Evolutionary conservation across 306 rosid genomes (phyloP).

Genomic region (Vigna reflexopilosa): DNA sequence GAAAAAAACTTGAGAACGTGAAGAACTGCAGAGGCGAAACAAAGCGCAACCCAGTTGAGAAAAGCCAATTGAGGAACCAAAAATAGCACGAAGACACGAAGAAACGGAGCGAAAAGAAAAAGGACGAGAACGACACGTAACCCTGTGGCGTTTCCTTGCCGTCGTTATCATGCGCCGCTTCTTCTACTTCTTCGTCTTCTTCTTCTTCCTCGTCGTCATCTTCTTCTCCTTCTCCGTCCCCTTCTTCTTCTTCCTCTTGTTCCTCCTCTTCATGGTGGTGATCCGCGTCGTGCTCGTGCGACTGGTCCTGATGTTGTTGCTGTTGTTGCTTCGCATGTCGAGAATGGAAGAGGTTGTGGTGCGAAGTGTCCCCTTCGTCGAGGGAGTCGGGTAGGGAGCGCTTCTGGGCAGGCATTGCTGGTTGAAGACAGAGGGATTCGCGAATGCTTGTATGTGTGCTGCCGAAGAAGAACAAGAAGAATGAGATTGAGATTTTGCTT

Average conservation of each 20-base stretch:
- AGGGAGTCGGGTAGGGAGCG: slow-evolving; percentile 59
- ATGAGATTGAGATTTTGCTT: slow-evolving; percentile 36
- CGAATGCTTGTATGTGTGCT: slow-evolving; percentile 28
- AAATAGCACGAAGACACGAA: slow-evolving; percentile 21
- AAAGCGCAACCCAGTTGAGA: slow-evolving; percentile 48
- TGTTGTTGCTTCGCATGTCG: slow-evolving; percentile 65
- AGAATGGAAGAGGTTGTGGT: slow-evolving; percentile 37
- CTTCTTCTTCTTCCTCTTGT: slow-evolving; percentile 11
- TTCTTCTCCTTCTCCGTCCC: background rate
- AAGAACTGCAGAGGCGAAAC: slow-evolving; percentile 43
- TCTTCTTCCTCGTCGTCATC: slow-evolving; percentile 36
- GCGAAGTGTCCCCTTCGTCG: slow-evolving; percentile 57
- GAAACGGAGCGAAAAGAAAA: background rate
- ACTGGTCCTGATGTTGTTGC: slow-evolving; percentile 28
- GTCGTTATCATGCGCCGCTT: slow-evolving; percentile 37
- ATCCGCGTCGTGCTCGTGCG: slow-evolving; percentile 23
- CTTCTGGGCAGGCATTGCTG: slow-evolving; percentile 96
- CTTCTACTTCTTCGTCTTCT: slow-evolving; percentile 41
- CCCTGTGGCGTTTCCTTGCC: slow-evolving; percentile 59
- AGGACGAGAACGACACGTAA: slow-evolving; percentile 48
- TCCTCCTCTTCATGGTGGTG: slow-evolving; percentile 29
- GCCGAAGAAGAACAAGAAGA: background rate
- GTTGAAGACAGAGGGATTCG: slow-evolving; percentile 22
- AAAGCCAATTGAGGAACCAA: slow-evolving; percentile 45
- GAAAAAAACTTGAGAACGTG: slow-evolving; percentile 46